Evolutionary conservation across 2,329 filamentous ascomycete species (phyloP).

Genomic region (Penicillium nordicum): DNA sequence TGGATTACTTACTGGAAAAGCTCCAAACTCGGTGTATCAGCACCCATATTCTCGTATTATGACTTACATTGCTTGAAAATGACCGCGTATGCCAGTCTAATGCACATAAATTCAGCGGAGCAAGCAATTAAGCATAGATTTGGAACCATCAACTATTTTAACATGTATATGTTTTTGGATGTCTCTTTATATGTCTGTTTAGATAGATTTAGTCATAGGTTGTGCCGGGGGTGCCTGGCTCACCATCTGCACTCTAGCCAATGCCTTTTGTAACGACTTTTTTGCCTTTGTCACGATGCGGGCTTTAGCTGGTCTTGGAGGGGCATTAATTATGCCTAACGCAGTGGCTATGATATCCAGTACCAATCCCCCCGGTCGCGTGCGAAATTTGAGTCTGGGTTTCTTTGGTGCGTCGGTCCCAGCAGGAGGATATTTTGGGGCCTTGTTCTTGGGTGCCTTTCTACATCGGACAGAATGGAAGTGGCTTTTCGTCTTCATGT

Average conservation of each 20-base stretch:
- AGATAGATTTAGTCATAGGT: too few species aligned
- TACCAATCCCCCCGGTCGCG: constrained; percentile 47
- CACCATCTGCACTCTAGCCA: constrained; percentile 51
- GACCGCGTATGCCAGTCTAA: too few species aligned
- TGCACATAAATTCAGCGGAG: too few species aligned
- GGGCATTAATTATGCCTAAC: constrained; percentile 53
- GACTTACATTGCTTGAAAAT: too few species aligned
- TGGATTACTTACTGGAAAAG: too few species aligned
- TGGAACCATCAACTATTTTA: too few species aligned
- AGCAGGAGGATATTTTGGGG: constrained; percentile 45
- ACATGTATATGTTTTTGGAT: too few species aligned
- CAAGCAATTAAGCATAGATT: too few species aligned
- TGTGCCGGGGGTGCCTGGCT: constrained; percentile 53
- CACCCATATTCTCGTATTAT: too few species aligned
- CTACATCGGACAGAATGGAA: constrained; percentile 36
- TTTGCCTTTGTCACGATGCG: constrained; percentile 45
- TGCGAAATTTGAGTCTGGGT: constrained; percentile 46
- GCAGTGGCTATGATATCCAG: constrained; percentile 50
- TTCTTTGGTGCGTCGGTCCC: constrained; percentile 50
- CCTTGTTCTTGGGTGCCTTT: constrained; percentile 42
- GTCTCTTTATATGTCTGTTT: too few species aligned
- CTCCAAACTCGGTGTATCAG: neutral
- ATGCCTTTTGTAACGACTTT: constrained; percentile 48
- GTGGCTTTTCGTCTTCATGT: constrained; percentile 45
- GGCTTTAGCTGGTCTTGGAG: constrained; percentile 51